Percentiles rank a stretch among this genome's conserved stretches.
Conservation (phyloP, 257 asterid species). For the Solanum lycopersicoides region DNA sequence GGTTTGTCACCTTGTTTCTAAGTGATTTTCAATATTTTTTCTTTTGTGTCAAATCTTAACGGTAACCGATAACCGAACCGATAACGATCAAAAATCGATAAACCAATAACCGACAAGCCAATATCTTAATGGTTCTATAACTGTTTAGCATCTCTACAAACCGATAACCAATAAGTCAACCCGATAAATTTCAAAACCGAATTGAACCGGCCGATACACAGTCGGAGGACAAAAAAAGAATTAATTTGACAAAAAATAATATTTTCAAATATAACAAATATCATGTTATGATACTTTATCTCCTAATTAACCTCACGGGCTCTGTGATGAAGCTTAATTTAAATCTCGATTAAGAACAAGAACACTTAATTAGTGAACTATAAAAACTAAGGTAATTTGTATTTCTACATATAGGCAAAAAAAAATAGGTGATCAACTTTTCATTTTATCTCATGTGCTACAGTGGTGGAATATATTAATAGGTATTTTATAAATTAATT, state of each 20-base stretch:
- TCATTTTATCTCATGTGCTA: neutral
- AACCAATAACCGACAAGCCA: too few species aligned
- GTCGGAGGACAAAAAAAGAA: neutral
- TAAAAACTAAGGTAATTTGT: neutral
- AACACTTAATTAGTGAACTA: neutral
- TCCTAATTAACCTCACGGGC: neutral
- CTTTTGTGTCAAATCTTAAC: too few species aligned
- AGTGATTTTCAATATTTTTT: too few species aligned
- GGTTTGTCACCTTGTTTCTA: too few species aligned
- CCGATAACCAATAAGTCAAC: too few species aligned
- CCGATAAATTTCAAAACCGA: too few species aligned
- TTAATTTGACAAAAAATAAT: neutral
- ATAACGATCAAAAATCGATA: too few species aligned
- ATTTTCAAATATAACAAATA: fast-evolving
- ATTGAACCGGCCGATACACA: too few species aligned
- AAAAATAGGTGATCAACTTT: neutral
- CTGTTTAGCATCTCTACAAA: too few species aligned
- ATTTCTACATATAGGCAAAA: neutral
- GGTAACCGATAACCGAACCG: too few species aligned
- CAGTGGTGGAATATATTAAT: neutral
- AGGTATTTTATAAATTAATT: neutral
- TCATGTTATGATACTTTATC: neutral
- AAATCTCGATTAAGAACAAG: neutral
- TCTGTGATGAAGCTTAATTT: neutral
- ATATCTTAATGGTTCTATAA: too few species aligned